These are phyloP conservation scores for Nothopassalora personata DNA, from an alignment of 2,329 filamentous ascomycete genomes.

Conservation along the genomic window DNA sequence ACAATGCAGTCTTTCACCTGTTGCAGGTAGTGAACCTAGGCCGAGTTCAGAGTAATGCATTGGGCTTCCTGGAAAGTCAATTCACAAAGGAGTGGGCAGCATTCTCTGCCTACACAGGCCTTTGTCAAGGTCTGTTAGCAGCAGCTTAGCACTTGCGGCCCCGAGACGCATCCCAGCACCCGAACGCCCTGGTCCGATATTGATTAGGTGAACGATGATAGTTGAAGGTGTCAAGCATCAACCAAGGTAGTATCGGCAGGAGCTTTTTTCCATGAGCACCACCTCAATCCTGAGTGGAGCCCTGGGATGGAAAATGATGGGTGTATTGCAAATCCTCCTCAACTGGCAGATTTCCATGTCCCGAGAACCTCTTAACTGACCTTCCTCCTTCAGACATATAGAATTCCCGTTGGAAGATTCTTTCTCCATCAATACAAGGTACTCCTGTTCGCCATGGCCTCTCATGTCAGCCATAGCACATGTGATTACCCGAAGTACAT, in stretches of 20 bases:
- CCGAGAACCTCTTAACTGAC: neutral
- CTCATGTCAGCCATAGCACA: neutral
- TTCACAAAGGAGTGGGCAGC: neutral
- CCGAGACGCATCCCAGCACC: too few species aligned
- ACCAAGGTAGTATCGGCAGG: neutral
- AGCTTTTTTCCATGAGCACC: neutral
- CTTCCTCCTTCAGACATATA: neutral
- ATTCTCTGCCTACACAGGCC: neutral
- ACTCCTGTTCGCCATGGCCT: neutral
- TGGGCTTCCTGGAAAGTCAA: neutral
- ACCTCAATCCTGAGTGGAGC: neutral
- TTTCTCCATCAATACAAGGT: too few species aligned
- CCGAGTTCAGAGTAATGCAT: neutral
- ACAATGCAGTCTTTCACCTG: neutral
- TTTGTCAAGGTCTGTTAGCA: neutral
- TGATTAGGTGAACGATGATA: too few species aligned
- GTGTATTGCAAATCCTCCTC: neutral
- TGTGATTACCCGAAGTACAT: too few species aligned
- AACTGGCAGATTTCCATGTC: neutral
- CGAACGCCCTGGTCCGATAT: too few species aligned
- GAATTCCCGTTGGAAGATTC: neutral
- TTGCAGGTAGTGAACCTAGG: neutral
- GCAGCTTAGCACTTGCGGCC: neutral
- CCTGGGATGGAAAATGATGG: neutral
- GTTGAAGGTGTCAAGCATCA: neutral